Percentiles rank a stretch among this genome's conserved stretches.
These are phyloP conservation scores for Calonectria leucothoes DNA, from an alignment of 2,329 filamentous ascomycete genomes.

Conservation along the genomic window DNA sequence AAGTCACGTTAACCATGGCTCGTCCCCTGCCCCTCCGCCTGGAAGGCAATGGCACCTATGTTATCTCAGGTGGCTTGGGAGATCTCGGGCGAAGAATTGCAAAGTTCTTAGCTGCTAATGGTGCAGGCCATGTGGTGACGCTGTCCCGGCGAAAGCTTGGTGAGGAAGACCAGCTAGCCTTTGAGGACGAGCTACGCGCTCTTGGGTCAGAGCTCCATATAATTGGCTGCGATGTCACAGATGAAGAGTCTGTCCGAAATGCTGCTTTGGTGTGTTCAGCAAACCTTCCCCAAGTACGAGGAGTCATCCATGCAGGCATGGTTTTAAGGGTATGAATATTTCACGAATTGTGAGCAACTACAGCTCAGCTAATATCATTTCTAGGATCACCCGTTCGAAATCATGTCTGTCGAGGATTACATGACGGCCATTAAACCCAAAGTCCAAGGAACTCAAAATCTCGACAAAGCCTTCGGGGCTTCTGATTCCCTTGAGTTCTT, in stretches of 20 bases:
- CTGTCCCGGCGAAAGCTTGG: constrained; percentile 19
- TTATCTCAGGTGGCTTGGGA: constrained; percentile 42
- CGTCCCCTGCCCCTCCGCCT: constrained; percentile 23
- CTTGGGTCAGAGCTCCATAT: constrained; percentile 16
- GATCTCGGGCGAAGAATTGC: constrained; percentile 26
- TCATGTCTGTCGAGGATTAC: constrained; percentile 24
- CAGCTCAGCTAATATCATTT: neutral
- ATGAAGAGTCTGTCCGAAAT: constrained; percentile 16
- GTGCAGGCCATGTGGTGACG: constrained; percentile 25
- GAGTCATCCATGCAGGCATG: constrained; percentile 25
- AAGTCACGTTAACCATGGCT: constrained; percentile 24
- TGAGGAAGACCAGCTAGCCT: constrained; percentile 2
- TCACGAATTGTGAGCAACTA: neutral
- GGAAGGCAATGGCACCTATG: constrained; percentile 37
- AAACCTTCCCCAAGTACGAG: constrained; percentile 20
- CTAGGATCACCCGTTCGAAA: constrained; percentile 22
- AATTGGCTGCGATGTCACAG: constrained; percentile 21
- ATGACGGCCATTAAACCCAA: constrained; percentile 25
- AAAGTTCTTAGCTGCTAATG: constrained; percentile 12
- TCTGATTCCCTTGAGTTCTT: constrained; percentile 28
- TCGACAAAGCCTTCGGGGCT: constrained; percentile 17
- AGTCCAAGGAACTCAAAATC: constrained; percentile 23
- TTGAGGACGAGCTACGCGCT: constrained; percentile 3
- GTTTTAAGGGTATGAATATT: constrained; percentile 19
- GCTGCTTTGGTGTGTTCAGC: constrained; percentile 11